Evolutionary conservation across 805 yeast genomes (phyloP).

Genomic region (Kluyveromyces lactis): DNA sequence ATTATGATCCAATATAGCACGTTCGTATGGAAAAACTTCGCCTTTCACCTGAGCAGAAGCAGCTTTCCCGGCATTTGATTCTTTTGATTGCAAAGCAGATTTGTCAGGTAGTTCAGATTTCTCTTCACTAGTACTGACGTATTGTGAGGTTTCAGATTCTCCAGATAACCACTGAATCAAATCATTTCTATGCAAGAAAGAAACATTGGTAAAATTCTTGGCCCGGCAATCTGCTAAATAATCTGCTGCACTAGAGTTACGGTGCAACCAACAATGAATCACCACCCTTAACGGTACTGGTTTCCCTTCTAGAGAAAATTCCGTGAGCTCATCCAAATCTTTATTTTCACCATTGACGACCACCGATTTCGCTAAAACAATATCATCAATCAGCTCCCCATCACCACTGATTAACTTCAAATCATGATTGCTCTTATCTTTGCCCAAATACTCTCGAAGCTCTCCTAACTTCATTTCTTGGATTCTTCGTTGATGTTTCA

Average conservation of each 20-base stretch:
- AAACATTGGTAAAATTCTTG: conserved; percentile 56
- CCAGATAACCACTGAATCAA: conserved; percentile 77
- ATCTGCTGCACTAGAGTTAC: conserved; percentile 69
- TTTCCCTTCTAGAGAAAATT: conserved; percentile 44
- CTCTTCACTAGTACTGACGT: conserved; percentile 27
- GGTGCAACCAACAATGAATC: conserved; percentile 70
- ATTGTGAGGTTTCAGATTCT: conserved; percentile 49
- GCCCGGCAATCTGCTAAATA: conserved; percentile 68
- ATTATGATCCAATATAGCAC: conserved; percentile 49
- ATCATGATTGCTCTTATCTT: conserved; percentile 14
- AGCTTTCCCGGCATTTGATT: conserved; percentile 2
- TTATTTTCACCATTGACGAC: conserved; percentile 21
- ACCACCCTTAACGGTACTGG: conserved; percentile 50
- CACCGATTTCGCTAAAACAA: conserved; percentile 29
- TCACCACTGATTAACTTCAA: conserved; percentile 13
- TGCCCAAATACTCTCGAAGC: conserved; percentile 16
- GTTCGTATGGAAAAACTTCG: conserved; percentile 31
- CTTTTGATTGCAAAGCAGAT: neutral
- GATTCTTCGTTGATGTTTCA: too few relatives aligned
- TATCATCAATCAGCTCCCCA: conserved; percentile 28
- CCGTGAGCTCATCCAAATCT: conserved; percentile 41
- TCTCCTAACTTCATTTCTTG: conserved; percentile 4
- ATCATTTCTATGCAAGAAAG: conserved; percentile 80
- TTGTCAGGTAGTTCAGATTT: neutral
- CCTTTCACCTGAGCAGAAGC: conserved; percentile 8